Conservation (phyloP, 306 rosid genomes). For the Dryas alaskensis region DNA sequence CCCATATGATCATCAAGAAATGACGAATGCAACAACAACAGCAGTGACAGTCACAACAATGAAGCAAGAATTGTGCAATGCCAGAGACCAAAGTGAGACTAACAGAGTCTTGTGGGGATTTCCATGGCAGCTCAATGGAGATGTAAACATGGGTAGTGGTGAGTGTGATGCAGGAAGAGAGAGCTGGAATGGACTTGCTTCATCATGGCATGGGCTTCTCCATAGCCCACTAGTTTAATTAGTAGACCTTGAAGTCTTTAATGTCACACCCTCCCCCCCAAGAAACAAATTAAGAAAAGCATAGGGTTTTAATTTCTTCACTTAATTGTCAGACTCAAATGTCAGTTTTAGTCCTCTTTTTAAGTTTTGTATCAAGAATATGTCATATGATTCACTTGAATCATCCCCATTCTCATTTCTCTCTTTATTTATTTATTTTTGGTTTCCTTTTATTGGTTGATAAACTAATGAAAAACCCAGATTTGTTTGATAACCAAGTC, state of each 20-base stretch:
- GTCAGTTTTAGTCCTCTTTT: constrained; percentile 25
- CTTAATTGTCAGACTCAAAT: constrained; percentile 27
- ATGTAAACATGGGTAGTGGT: constrained; percentile 49
- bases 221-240: constrained; percentile 76
- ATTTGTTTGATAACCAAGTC: constrained; percentile 41
- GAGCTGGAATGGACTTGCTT: constrained; percentile 62
- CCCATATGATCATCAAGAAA: constrained; percentile 38
- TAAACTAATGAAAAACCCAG: constrained; percentile 43
- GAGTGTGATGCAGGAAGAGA: constrained; percentile 67
- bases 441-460: constrained; percentile 31
- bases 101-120: constrained; percentile 72
- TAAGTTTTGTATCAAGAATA: constrained; percentile 25
- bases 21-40: constrained; percentile 46
- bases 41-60: constrained; percentile 73
- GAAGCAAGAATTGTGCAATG: constrained; percentile 72
- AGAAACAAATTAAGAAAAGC: constrained; percentile 13
- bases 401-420: constrained; percentile 23
- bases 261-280: not conserved
- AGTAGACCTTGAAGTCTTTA: not conserved
- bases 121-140: constrained; percentile 76
- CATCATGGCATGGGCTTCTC: constrained; percentile 91
- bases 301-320: constrained; percentile 20
- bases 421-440: constrained; percentile 7
- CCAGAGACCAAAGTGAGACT: constrained; percentile 23
- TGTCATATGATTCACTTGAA: constrained; percentile 35